Evolutionary conservation across 306 rosid genomes (phyloP).

Genomic region (Mucuna pruriens): DNA sequence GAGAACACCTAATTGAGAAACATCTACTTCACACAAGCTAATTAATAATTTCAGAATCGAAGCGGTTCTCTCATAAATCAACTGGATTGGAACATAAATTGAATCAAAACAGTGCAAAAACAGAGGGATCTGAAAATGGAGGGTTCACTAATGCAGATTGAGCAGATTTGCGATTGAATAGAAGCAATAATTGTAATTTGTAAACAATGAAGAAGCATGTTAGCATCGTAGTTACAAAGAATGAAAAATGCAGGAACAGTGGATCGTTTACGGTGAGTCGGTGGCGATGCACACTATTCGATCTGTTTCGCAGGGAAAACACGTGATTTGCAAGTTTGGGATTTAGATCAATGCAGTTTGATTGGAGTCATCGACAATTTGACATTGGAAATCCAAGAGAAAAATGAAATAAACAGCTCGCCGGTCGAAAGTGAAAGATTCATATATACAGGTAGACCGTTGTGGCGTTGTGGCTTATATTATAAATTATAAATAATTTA

Average conservation of each 20-base stretch:
- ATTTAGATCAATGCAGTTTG: slow-evolving; percentile 26
- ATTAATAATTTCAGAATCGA: not conserved
- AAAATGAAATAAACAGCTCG: not conserved
- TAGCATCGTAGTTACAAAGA: not conserved
- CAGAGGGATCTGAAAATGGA: slow-evolving; percentile 43
- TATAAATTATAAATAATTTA: not conserved
- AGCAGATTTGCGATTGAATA: slow-evolving; percentile 17
- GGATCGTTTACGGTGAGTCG: slow-evolving; percentile 40
- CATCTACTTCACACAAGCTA: not conserved
- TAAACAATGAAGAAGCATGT: not conserved
- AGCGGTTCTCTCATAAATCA: not conserved
- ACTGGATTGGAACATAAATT: not conserved
- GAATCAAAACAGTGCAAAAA: slow-evolving; percentile 22
- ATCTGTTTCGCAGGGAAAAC: slow-evolving; percentile 35
- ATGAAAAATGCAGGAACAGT: slow-evolving; percentile 13
- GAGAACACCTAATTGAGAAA: not conserved
- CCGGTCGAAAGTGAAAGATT: not conserved
- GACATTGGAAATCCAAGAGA: not conserved
- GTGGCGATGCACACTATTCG: slow-evolving; percentile 12
- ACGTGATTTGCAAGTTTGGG: slow-evolving; percentile 26
- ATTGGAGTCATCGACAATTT: slow-evolving; percentile 22
- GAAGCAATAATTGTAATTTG: not conserved
- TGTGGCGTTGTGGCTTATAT: slow-evolving; percentile 11
- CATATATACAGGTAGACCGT: not conserved
- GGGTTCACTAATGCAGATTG: slow-evolving; percentile 2